A percentile compares a stretch with the other conserved stretches of the same genome.
phyloP scores from a whole-genome alignment of 2,329 filamentous ascomycete genomes.

The Rutstroemia sp. region DNA sequence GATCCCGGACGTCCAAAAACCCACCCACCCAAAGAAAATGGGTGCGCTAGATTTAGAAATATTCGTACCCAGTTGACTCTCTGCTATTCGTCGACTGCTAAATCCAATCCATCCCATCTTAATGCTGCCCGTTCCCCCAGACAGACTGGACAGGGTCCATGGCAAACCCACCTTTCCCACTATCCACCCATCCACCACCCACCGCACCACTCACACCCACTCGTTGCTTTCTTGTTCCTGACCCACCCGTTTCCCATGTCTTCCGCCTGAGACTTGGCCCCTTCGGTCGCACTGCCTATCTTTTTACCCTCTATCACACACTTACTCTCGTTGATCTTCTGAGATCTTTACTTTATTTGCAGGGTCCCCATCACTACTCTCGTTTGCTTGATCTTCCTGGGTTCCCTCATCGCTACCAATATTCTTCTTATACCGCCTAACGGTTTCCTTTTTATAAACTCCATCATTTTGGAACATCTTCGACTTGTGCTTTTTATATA shows the following conservation, averaged over 20 bases:
- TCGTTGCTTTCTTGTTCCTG: constrained; percentile 22
- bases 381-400: constrained; percentile 25
- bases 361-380: constrained; percentile 29
- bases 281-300: constrained; percentile 25
- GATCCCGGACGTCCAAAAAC: neutral
- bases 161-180: neutral
- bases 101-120: constrained; percentile 19
- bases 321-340: constrained; percentile 23
- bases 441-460: constrained; percentile 29
- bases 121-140: constrained; percentile 21
- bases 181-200: neutral
- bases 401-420: constrained; percentile 23
- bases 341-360: constrained; percentile 29
- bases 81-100: neutral
- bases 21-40: too few species aligned
- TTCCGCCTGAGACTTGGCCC: constrained; percentile 22
- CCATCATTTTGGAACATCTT: constrained; percentile 28
- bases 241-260: constrained; percentile 16
- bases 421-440: constrained; percentile 29
- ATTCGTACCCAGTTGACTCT: constrained; percentile 1
- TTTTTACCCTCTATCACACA: constrained; percentile 21
- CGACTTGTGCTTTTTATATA: constrained; percentile 27
- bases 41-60: constrained; percentile 18
- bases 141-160: constrained; percentile 10
- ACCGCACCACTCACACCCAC: constrained; percentile 6